These are phyloP conservation scores for Zymoseptoria crescenta DNA, from an alignment of 2,329 filamentous ascomycete species.

Conservation along the genomic window DNA sequence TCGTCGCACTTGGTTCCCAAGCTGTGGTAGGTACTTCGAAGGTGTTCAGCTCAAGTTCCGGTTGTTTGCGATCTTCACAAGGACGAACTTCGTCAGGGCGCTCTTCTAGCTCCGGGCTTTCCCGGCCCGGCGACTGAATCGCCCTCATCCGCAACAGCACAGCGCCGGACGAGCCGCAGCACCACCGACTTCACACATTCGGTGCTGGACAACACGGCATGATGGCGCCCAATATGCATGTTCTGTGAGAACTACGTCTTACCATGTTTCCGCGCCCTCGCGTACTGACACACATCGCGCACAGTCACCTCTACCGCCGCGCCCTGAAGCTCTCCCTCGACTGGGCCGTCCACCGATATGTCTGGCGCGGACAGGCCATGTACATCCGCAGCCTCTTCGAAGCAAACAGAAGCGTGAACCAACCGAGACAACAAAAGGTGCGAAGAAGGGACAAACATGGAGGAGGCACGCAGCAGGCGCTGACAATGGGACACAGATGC, in stretches of 20 bases:
- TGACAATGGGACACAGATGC: conserved; percentile 46
- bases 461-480: neutral
- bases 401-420: conserved; percentile 75
- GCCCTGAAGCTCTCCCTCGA: conserved; percentile 88
- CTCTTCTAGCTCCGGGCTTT: neutral
- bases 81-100: neutral
- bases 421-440: conserved; percentile 82
- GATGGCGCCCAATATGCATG: conserved; percentile 34
- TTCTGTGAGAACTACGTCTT: conserved; percentile 20
- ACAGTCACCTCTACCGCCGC: conserved; percentile 73
- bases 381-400: conserved; percentile 96
- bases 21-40: neutral
- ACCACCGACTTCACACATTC: neutral
- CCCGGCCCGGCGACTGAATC: neutral
- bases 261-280: neutral
- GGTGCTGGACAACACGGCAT: neutral
- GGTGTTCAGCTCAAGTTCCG: neutral
- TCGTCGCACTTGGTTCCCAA: neutral
- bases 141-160: neutral
- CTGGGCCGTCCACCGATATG: conserved; percentile 85
- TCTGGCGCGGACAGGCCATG: conserved; percentile 92
- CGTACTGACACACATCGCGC: conserved; percentile 14
- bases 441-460: conserved; percentile 16
- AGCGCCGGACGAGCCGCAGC: neutral
- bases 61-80: conserved; percentile 2